Evolutionary conservation across 768 basidiomycete genomes (phyloP).

Genomic region (Lentinula sp.): DNA sequence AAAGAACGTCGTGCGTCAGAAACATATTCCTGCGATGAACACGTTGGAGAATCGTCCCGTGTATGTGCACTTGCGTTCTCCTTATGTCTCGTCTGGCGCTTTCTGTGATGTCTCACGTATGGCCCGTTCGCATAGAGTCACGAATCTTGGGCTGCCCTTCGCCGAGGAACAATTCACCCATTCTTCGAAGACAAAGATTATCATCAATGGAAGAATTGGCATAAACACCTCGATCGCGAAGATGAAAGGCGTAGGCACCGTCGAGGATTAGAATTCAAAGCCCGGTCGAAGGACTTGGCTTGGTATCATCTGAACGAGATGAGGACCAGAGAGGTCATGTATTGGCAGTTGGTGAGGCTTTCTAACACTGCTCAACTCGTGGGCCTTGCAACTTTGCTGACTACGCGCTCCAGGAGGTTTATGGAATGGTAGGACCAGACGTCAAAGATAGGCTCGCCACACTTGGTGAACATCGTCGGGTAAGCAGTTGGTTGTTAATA

Average conservation of each 20-base stretch:
- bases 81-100: not conserved
- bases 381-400: not conserved
- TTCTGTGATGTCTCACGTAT: too few species aligned
- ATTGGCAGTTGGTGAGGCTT: conserved; percentile 25
- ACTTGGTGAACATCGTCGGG: conserved; percentile 22
- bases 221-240: conserved; percentile 31
- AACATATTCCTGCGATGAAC: not conserved
- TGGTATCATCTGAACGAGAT: conserved; percentile 30
- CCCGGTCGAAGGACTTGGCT: conserved; percentile 23
- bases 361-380: not conserved
- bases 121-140: conserved; percentile 23
- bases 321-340: conserved; percentile 25
- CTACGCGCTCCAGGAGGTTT: conserved; percentile 20
- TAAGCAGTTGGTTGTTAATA: conserved; percentile 10
- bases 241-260: conserved; percentile 21
- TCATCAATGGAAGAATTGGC: conserved; percentile 39
- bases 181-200: conserved; percentile 35
- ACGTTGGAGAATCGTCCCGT: conserved; percentile 30
- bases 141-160: conserved; percentile 39
- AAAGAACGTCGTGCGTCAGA: conserved; percentile 19
- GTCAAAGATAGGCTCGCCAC: conserved; percentile 22
- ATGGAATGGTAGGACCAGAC: conserved; percentile 21
- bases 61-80: conserved; percentile 12
- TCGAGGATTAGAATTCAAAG: conserved; percentile 28
- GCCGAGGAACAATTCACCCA: conserved; percentile 29